phyloP scores from a whole-genome alignment of 2,329 filamentous ascomycete genomes.

The Nigrospora sphaerica region DNA sequence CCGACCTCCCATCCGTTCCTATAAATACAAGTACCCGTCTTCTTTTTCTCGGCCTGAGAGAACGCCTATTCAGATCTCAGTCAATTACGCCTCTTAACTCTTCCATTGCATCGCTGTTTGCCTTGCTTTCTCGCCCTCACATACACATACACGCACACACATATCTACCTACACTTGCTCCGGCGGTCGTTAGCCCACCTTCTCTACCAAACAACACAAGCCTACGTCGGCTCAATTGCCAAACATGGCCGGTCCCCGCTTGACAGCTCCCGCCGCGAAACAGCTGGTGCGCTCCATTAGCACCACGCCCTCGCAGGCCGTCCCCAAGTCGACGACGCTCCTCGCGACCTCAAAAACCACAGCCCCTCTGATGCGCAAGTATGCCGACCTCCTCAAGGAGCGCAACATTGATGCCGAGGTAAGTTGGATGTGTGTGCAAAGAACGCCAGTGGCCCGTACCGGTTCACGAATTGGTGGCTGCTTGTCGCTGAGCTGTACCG shows the following conservation, averaged over 20 bases:
- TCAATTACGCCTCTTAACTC: too few species aligned
- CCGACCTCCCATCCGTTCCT: too few species aligned
- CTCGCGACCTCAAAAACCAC: slow-evolving; percentile 18
- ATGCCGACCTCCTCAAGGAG: slow-evolving; percentile 26
- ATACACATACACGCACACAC: too few species aligned
- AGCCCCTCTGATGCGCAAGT: slow-evolving; percentile 23
- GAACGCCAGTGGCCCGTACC: too few species aligned
- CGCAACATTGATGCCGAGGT: slow-evolving; percentile 23
- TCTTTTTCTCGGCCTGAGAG: too few species aligned
- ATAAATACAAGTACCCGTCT: too few species aligned
- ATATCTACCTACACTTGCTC: too few species aligned
- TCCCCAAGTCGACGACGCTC: slow-evolving; percentile 15
- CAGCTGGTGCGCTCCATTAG: slow-evolving; percentile 20
- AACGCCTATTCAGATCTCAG: too few species aligned
- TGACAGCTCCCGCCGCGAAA: slow-evolving; percentile 21
- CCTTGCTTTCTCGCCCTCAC: too few species aligned
- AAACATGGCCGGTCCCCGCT: slow-evolving; percentile 20
- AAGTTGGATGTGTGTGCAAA: slow-evolving; percentile 8
- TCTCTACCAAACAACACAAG: too few species aligned
- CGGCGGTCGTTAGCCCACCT: too few species aligned
- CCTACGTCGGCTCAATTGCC: slow-evolving; percentile 1
- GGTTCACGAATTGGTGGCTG: neutral
- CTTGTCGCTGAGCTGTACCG: neutral
- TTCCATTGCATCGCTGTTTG: too few species aligned
- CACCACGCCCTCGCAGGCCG: slow-evolving; percentile 15